phyloP scores from a whole-genome alignment of 73 alveolate species.

The Paramecium primaurelia region DNA sequence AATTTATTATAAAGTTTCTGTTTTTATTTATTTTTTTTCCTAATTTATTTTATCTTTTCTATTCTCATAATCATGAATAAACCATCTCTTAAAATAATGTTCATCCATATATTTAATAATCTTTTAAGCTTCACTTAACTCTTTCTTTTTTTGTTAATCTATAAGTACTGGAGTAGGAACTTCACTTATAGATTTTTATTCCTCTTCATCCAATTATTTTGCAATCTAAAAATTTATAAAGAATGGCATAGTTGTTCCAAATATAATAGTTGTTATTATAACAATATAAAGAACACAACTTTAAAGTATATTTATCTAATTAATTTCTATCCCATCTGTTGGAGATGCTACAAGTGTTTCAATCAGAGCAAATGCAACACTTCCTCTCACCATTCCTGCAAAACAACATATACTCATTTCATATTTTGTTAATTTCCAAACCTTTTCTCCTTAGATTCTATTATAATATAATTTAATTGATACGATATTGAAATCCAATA shows the following conservation, averaged over 20 bases:
- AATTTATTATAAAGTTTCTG: background rate
- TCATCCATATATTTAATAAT: conserved; percentile 31
- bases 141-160: background rate
- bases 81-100: conserved; percentile 6
- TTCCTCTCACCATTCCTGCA: too few relatives aligned
- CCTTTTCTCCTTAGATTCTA: background rate
- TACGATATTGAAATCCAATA: conserved; percentile 36
- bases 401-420: too few relatives aligned
- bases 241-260: conserved; percentile 51
- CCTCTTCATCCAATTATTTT: background rate
- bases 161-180: background rate
- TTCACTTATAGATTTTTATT: background rate
- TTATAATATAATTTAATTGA: background rate
- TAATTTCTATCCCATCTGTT: background rate
- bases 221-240: background rate
- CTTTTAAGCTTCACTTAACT: conserved; percentile 1
- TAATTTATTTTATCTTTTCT: background rate
- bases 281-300: conserved; percentile 34
- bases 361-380: too few relatives aligned
- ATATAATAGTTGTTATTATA: background rate
- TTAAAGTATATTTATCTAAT: background rate
- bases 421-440: background rate
- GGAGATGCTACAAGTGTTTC: background rate
- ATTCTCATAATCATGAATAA: conserved; percentile 37
- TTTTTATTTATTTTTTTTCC: conserved; percentile 35